These are phyloP conservation scores for Asterophora lycoperdoides DNA, from an alignment of 768 basidiomycete genomes.

Conservation along the genomic window DNA sequence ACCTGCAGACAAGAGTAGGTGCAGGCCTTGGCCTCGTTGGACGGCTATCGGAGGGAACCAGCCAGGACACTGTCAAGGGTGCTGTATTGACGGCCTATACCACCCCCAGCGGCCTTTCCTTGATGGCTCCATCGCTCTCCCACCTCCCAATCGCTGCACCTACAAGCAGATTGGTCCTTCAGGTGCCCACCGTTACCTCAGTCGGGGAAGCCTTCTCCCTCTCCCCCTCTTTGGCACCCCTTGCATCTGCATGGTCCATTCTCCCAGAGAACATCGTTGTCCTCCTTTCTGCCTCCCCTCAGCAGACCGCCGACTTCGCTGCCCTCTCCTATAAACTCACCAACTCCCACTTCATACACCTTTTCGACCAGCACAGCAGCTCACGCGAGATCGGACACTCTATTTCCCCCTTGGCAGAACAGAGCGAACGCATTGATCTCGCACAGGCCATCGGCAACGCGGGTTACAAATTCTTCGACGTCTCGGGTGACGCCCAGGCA, in stretches of 20 bases:
- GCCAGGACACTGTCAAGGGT: constrained; percentile 55
- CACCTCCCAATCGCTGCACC: constrained; percentile 61
- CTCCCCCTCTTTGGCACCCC: constrained; percentile 70
- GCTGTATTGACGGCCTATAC: constrained; percentile 75
- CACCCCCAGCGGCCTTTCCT: constrained; percentile 75
- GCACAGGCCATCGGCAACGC: constrained; percentile 47
- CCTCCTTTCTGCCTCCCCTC: constrained; percentile 78
- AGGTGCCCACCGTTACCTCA: constrained; percentile 73
- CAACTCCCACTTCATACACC: constrained; percentile 71
- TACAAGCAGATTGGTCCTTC: constrained; percentile 69
- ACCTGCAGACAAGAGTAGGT: constrained; percentile 79
- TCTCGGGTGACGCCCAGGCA: constrained; percentile 61
- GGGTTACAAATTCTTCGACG: constrained; percentile 77
- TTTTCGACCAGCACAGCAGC: constrained; percentile 84
- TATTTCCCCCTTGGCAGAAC: constrained; percentile 34
- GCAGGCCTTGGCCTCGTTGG: constrained; percentile 80
- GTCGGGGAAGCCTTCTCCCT: constrained; percentile 64
- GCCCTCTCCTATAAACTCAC: constrained; percentile 68
- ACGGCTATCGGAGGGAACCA: constrained; percentile 74
- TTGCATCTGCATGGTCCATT: constrained; percentile 55
- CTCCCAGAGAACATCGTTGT: constrained; percentile 67
- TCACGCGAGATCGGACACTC: constrained; percentile 70
- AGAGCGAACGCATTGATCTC: constrained; percentile 30
- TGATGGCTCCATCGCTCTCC: constrained; percentile 78
- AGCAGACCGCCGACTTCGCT: constrained; percentile 78